Percentiles rank a stretch among this genome's conserved stretches.
Conservation (phyloP, 306 rosid species). For the Cucurbita pepo region DNA sequence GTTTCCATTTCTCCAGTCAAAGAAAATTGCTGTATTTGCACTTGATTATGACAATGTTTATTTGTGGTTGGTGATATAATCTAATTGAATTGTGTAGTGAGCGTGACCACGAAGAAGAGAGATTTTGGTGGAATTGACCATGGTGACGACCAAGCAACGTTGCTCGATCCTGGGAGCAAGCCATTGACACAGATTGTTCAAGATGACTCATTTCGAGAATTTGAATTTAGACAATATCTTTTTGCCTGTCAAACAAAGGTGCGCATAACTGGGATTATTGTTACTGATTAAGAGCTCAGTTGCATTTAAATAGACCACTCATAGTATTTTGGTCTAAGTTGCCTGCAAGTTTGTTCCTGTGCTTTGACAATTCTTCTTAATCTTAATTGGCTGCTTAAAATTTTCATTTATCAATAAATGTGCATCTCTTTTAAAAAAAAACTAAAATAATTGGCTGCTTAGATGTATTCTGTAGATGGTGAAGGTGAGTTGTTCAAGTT, state of each 20-base stretch:
- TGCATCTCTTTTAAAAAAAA: no score
- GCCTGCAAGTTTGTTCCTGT: neutral
- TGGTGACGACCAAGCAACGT: constrained; percentile 87
- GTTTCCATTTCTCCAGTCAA: no score
- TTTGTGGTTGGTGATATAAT: constrained; percentile 12
- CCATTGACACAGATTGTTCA: constrained; percentile 79
- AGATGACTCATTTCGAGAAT: constrained; percentile 94
- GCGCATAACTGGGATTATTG: constrained; percentile 13
- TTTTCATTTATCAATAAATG: no score
- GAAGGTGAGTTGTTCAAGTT: neutral
- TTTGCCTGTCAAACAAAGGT: constrained; percentile 95
- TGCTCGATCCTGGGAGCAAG: constrained; percentile 66
- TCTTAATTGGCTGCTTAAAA: neutral
- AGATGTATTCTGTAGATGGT: neutral
- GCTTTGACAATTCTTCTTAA: neutral
- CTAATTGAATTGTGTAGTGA: constrained; percentile 34
- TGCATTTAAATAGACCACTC: neutral
- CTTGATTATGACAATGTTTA: constrained; percentile 1
- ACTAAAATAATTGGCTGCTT: neutral
- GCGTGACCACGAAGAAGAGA: constrained; percentile 53
- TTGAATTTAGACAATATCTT: constrained; percentile 91
- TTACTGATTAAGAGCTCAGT: neutral
- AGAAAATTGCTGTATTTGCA: neutral
- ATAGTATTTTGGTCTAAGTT: neutral
- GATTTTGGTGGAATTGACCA: constrained; percentile 79